Conservation (phyloP, 2,329 filamentous ascomycete species). For the Pleomassaria siparia region DNA sequence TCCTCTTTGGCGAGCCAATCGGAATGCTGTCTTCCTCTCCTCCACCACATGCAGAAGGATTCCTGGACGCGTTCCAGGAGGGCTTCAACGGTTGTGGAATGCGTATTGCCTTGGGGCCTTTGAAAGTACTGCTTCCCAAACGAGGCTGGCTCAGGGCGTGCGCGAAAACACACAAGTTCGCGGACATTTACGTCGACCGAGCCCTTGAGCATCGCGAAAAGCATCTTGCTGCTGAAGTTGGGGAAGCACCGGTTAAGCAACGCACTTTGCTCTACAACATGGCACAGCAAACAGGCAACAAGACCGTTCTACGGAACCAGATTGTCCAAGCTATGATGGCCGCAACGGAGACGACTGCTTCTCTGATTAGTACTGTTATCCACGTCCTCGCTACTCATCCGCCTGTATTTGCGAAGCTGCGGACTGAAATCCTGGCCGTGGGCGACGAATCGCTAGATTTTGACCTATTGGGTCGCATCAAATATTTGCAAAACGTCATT, state of each 20-base stretch:
- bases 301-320: conserved; percentile 5
- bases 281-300: conserved; percentile 10
- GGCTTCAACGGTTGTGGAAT: conserved; percentile 12
- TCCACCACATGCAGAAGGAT: conserved; percentile 10
- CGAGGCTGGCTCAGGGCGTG: conserved; percentile 8
- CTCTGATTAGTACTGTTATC: conserved; percentile 4
- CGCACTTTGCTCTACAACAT: conserved; percentile 12
- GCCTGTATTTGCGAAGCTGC: conserved; percentile 4
- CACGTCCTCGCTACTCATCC: conserved; percentile 3
- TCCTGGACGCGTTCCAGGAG: conserved; percentile 9
- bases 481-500: conserved; percentile 14
- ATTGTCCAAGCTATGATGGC: conserved; percentile 13
- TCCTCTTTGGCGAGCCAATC: conserved; percentile 11
- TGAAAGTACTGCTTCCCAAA: conserved; percentile 10
- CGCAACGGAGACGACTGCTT: conserved; percentile 7
- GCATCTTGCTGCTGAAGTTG: not conserved
- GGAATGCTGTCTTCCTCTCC: conserved; percentile 5
- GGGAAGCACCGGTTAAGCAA: conserved; percentile 3
- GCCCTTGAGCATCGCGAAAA: conserved; percentile 9
- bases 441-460: conserved; percentile 11
- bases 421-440: conserved; percentile 13
- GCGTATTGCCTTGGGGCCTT: conserved; percentile 9
- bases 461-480: conserved; percentile 5
- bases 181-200: conserved; percentile 10
- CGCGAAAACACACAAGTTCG: conserved; percentile 7